Evolutionary conservation across 1,139 yeast species (phyloP).

Genomic region (Saccharomyces hybrid): DNA sequence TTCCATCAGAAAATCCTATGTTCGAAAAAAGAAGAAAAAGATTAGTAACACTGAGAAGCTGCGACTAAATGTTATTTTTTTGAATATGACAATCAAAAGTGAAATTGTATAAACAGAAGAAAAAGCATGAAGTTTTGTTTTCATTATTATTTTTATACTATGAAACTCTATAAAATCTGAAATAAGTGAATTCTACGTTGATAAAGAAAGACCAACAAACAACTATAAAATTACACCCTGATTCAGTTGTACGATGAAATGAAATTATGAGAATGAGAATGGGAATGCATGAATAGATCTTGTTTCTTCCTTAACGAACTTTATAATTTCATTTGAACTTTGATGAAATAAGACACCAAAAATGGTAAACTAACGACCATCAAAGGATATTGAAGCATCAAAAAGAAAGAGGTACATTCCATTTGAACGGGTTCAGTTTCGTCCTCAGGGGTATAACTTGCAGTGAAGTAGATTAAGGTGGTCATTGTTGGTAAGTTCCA

Average conservation of each 20-base stretch:
- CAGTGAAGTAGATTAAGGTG: slow-evolving; percentile 62
- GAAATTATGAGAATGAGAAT: not conserved
- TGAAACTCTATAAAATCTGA: not conserved
- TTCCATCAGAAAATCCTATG: too few relatives aligned
- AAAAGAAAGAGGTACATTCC: slow-evolving; percentile 61
- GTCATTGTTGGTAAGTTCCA: slow-evolving; percentile 71
- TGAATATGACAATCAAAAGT: not conserved
- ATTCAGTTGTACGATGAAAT: not conserved
- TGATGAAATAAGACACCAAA: slow-evolving; percentile 50
- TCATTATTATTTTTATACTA: not conserved
- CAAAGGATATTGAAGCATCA: slow-evolving; percentile 54
- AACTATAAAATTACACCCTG: not conserved
- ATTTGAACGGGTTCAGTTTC: slow-evolving; percentile 55
- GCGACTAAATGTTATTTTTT: not conserved
- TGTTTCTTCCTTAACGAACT: not conserved
- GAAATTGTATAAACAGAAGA: not conserved
- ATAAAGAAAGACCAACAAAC: not conserved
- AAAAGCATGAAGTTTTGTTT: not conserved
- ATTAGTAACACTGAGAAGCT: not conserved
- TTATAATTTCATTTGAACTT: slow-evolving; percentile 28
- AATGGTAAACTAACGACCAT: slow-evolving; percentile 57
- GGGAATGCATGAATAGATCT: not conserved
- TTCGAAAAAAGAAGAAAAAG: not conserved
- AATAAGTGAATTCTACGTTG: not conserved
- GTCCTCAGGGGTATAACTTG: slow-evolving; percentile 62